Percentiles rank a stretch among this genome's conserved stretches.
These are phyloP conservation scores for Xylaria sp. DNA, from an alignment of 2,329 filamentous ascomycete genomes.

Conservation along the genomic window DNA sequence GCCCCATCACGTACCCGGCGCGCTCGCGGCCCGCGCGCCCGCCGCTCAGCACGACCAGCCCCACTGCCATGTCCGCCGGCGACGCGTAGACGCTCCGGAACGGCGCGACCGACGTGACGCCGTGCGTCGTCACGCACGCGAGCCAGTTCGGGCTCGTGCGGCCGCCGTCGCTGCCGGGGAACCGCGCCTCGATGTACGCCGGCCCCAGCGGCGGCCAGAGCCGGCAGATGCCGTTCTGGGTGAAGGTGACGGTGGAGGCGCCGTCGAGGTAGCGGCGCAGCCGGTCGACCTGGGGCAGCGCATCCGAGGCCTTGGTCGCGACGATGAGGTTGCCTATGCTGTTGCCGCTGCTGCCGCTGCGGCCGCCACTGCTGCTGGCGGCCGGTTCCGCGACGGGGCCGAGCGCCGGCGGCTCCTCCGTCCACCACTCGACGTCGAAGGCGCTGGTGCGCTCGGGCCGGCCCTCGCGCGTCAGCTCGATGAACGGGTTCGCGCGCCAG, in stretches of 20 bases:
- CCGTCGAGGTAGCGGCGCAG: constrained; percentile 64
- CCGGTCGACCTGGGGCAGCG: constrained; percentile 61
- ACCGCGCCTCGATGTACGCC: constrained; percentile 47
- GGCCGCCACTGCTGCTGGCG: constrained; percentile 60
- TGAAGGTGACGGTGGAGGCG: constrained; percentile 74
- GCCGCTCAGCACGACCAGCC: constrained; percentile 45
- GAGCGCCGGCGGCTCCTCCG: constrained; percentile 43
- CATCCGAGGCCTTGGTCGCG: constrained; percentile 72
- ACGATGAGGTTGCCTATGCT: constrained; percentile 75
- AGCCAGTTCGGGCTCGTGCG: constrained; percentile 67
- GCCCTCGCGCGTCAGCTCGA: constrained; percentile 47
- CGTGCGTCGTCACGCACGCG: constrained; percentile 64
- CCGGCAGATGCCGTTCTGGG: constrained; percentile 86
- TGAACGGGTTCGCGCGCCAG: constrained; percentile 49
- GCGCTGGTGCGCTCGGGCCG: constrained; percentile 36
- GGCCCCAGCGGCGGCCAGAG: constrained; percentile 57
- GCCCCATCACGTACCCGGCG: constrained; percentile 47
- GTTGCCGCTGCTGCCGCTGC: constrained; percentile 56
- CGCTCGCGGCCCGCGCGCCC: constrained; percentile 32
- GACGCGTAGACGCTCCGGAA: constrained; percentile 59
- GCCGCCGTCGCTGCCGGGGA: constrained; percentile 32
- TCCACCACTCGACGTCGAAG: constrained; percentile 60
- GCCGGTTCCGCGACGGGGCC: constrained; percentile 46
- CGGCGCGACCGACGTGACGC: constrained; percentile 52
- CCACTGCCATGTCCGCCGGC: constrained; percentile 51